Base-by-base conservation (phyloP, 2,329 filamentous ascomycete genomes). In the Scopulariopsis brevicaulis region DNA sequence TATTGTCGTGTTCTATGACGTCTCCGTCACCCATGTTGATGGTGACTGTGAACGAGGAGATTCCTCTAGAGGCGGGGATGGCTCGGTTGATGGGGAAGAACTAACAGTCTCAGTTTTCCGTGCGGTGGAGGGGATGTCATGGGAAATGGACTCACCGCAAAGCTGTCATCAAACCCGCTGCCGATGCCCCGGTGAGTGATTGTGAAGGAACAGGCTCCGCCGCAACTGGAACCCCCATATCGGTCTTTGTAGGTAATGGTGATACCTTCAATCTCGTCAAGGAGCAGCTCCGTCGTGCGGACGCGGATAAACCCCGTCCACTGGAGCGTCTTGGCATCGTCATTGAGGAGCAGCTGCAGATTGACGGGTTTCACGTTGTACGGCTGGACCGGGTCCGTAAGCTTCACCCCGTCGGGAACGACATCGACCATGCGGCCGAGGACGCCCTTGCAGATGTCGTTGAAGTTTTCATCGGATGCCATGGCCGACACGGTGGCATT, bases 361-460 rank as follows among this genome's bases (percentile, higher is more conserved):
- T 74, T 71, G 56, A 80, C 77, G 3, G 82, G 82, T 70, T 85
- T 86, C 63, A 84, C 74, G 18, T 74, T 74, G 66, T 85, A 85
- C 0, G 81, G 79, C 11, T 69, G 67, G 58, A 85, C 76, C 2
- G 77, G 72, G 54, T 77, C 76, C 0, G 77, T 76, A 3, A 85
- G 73, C 0, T 69, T 70, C 3, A 82, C 77, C 3, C 71, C 71
- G 2, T 68, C 64, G 2, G 82, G 81, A 0, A 85, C 81, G 4
- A 77, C 73, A n/a, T 86, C 79, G 59, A 85, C 81, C 81, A 85
- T 79, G 65, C 77, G 79, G 64, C 81, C 78, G 46, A 85, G 68
- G 20, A 84, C 73, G 4, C 66, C 70, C 62, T 73, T 69, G 66
- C 82, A 86, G 20, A 72, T 69, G 22, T 63, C 71, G 46, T 69